These are phyloP conservation scores for Kwoniella sp. DNA, from an alignment of 768 basidiomycete species.

Conservation along the genomic window DNA sequence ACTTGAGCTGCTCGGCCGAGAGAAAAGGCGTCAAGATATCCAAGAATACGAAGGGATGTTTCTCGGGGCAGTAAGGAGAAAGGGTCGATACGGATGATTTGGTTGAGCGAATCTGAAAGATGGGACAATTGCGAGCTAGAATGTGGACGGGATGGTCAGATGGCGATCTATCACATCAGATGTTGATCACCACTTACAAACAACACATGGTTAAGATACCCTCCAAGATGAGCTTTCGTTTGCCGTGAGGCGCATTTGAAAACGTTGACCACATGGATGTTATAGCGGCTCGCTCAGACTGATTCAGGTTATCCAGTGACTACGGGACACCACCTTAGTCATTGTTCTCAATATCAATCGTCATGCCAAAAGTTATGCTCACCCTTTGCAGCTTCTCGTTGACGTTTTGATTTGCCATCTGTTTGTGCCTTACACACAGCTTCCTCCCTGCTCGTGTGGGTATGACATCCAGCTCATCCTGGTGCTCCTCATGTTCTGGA, in stretches of 20 bases:
- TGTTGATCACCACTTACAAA: constrained; percentile 60
- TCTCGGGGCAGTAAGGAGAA: constrained; percentile 88
- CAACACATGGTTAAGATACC: constrained; percentile 99
- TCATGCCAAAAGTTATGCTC: constrained; percentile 42
- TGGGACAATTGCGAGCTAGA: constrained; percentile 83
- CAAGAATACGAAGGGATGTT: constrained; percentile 79
- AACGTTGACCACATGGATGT: constrained; percentile 95
- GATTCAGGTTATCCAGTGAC: constrained; percentile 86
- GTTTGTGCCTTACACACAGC: constrained; percentile 87
- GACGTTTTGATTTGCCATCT: constrained; percentile 94
- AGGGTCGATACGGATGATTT: constrained; percentile 94
- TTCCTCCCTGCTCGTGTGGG: constrained; percentile 61
- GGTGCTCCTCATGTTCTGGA: constrained; percentile 3
- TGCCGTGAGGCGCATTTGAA: constrained; percentile 86
- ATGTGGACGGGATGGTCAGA: not conserved
- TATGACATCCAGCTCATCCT: constrained; percentile 42
- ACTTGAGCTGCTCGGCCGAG: constrained; percentile 93
- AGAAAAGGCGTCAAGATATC: constrained; percentile 86
- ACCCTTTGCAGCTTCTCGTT: constrained; percentile 90
- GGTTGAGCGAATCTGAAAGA: constrained; percentile 84
- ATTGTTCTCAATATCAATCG: not conserved
- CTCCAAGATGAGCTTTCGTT: constrained; percentile 89
- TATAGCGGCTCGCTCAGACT: constrained; percentile 81
- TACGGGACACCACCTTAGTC: constrained; percentile 53
- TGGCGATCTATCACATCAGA: no score